Percentiles rank a stretch among this genome's conserved stretches.
These are phyloP conservation scores for Trichoderma asperelloides DNA, from an alignment of 495 filamentous ascomycete species.

Conservation along the genomic window DNA sequence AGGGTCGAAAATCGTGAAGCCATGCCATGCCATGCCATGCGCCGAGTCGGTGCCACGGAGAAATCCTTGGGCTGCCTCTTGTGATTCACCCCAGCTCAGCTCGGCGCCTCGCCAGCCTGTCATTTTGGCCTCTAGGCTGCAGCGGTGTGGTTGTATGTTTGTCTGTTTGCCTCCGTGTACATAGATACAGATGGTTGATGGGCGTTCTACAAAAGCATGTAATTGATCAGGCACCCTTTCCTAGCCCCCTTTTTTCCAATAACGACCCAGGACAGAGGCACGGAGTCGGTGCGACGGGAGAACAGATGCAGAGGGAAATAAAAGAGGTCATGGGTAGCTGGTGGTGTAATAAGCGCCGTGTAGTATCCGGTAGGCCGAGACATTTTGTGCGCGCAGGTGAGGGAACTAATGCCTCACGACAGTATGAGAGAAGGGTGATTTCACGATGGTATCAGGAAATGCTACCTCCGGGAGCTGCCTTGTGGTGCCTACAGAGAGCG, in stretches of 20 bases:
- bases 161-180: too few species aligned
- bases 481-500: not conserved
- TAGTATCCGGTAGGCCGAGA: too few species aligned
- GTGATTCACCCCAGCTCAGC: not conserved
- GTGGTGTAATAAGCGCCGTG: conserved; percentile 1
- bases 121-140: not conserved
- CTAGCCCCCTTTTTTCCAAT: not conserved
- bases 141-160: not conserved
- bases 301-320: not conserved
- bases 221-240: too few species aligned
- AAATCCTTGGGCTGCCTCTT: not conserved
- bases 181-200: too few species aligned
- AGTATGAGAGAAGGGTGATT: not conserved
- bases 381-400: not conserved
- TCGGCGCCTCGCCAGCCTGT: conserved; percentile 1
- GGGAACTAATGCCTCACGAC: not conserved
- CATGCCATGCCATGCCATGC: not conserved
- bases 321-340: not conserved
- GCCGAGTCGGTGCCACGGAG: not conserved
- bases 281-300: not conserved
- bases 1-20: not conserved
- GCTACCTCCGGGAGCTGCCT: too few species aligned
- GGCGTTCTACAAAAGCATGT: too few species aligned
- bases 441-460: not conserved
- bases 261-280: not conserved